These are phyloP conservation scores for Cercophora samala DNA, from an alignment of 495 filamentous ascomycete species.

Conservation along the genomic window DNA sequence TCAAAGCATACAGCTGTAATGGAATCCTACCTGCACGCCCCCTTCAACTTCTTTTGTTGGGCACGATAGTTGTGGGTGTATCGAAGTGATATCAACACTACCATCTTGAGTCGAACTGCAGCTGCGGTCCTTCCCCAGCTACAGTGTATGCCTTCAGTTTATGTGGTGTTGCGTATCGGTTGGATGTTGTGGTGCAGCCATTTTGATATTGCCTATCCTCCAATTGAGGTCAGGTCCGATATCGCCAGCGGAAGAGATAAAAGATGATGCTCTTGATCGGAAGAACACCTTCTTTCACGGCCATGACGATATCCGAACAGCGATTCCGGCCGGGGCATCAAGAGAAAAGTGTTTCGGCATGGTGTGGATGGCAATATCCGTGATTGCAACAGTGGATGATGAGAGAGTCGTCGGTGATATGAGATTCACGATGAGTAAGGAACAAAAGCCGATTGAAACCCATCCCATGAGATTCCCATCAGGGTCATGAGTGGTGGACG, in stretches of 20 bases:
- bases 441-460: slow-evolving; percentile 1
- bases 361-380: neutral
- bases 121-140: neutral
- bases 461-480: slow-evolving; percentile 3
- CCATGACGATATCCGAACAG: slow-evolving; percentile 6
- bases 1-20: neutral
- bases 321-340: neutral
- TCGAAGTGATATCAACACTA: neutral
- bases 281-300: neutral
- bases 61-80: neutral
- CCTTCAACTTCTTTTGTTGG: neutral
- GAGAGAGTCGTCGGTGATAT: neutral
- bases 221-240: neutral
- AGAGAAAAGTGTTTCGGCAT: neutral
- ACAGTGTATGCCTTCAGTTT: neutral
- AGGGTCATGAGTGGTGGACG: neutral
- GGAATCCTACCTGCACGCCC: neutral
- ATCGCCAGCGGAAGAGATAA: neutral
- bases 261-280: neutral
- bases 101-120: neutral
- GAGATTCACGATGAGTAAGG: neutral
- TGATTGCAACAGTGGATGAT: neutral
- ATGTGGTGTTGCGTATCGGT: neutral
- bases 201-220: neutral
- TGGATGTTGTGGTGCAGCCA: neutral